These are phyloP conservation scores for Camelina hispida DNA, from an alignment of 345 rosid genomes.

Conservation along the genomic window DNA sequence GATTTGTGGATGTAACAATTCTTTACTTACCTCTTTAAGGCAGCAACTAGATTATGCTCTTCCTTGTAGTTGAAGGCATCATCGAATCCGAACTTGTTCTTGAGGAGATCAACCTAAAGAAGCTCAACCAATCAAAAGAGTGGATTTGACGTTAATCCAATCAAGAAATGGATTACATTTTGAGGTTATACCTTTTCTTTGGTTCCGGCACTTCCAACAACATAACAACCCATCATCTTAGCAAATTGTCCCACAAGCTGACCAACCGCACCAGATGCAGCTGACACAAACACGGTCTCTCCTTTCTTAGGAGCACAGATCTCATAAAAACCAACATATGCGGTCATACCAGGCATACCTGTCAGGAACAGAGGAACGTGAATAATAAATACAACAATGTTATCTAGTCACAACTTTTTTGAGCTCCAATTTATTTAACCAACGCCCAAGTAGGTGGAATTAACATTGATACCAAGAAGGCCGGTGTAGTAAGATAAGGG, in stretches of 20 bases:
- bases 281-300: constrained; percentile 42
- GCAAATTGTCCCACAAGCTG: constrained; percentile 44
- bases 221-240: constrained; percentile 53
- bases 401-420: not conserved
- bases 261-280: constrained; percentile 46
- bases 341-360: constrained; percentile 65
- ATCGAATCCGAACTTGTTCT: constrained; percentile 64
- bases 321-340: constrained; percentile 51
- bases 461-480: constrained; percentile 50
- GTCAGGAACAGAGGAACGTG: constrained; percentile 20
- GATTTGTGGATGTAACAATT: not conserved
- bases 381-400: not conserved
- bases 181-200: constrained; percentile 46
- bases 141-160: not conserved
- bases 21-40: constrained; percentile 51
- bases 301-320: constrained; percentile 41
- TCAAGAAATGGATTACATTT: not conserved
- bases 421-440: not conserved
- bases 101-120: constrained; percentile 43
- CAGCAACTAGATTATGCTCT: constrained; percentile 49
- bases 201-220: constrained; percentile 67
- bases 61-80: constrained; percentile 72
- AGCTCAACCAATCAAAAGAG: not conserved
- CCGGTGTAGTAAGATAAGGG: constrained; percentile 71
- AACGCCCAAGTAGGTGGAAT: not conserved